Conservation (phyloP, 805 yeast genomes). For the Schwanniomyces pseudopolymorphus region DNA sequence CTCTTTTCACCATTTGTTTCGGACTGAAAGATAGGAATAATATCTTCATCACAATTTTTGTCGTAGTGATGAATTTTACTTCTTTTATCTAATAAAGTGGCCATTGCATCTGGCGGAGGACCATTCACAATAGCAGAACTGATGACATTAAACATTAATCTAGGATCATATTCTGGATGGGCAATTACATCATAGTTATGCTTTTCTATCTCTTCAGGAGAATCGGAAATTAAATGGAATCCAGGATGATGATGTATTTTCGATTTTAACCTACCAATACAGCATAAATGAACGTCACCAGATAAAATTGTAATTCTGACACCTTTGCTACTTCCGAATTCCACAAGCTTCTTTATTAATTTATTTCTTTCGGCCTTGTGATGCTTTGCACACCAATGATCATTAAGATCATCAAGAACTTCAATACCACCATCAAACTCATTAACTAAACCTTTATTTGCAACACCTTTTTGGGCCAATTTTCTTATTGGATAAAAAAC, state of each 20-base stretch:
- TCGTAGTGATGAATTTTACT: conserved; percentile 68
- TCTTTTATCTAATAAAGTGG: conserved; percentile 65
- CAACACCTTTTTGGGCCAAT: conserved; percentile 58
- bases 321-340: conserved; percentile 61
- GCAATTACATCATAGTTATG: conserved; percentile 39
- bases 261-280: conserved; percentile 74
- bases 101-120: conserved; percentile 91
- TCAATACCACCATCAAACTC: conserved; percentile 92
- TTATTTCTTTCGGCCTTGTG: conserved; percentile 85
- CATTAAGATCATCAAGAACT: conserved; percentile 88
- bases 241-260: conserved; percentile 39
- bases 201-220: conserved; percentile 28
- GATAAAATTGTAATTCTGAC: conserved; percentile 80
- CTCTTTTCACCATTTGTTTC: conserved; percentile 57
- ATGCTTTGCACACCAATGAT: conserved; percentile 91
- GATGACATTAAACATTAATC: conserved; percentile 78
- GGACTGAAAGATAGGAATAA: conserved; percentile 65
- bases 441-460: conserved; percentile 74
- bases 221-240: conserved; percentile 16
- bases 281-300: conserved; percentile 93
- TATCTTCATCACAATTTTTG: conserved; percentile 69
- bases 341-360: conserved; percentile 59
- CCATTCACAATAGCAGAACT: conserved; percentile 90
- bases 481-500: conserved; percentile 60
- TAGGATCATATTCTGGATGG: conserved; percentile 66